These are phyloP conservation scores for Aureobasidium lini DNA, from an alignment of 2,329 filamentous ascomycete species.

Conservation along the genomic window DNA sequence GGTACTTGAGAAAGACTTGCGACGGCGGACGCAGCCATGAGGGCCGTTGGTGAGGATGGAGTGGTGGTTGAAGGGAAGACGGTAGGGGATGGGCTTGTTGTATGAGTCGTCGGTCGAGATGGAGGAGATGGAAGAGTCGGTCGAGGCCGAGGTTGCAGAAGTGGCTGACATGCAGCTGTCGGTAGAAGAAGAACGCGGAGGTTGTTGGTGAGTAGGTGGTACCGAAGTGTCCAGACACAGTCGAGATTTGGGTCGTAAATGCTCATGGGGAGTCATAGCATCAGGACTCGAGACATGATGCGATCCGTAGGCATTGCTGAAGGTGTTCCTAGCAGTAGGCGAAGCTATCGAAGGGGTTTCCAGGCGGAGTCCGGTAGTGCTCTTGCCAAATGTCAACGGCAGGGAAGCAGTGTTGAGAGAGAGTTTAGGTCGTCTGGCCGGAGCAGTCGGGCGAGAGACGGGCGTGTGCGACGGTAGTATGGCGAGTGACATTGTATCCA, in stretches of 20 bases:
- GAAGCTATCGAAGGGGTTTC: constrained; percentile 49
- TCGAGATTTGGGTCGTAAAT: not conserved
- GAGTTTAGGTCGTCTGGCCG: constrained; percentile 48
- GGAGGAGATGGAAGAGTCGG: constrained; percentile 31
- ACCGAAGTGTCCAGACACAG: constrained; percentile 7
- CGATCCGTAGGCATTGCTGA: constrained; percentile 47
- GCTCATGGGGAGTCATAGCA: constrained; percentile 3
- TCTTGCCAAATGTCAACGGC: constrained; percentile 44
- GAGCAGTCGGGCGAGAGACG: constrained; percentile 16
- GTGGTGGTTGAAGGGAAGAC: constrained; percentile 36
- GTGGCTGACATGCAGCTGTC: constrained; percentile 12
- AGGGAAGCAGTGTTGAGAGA: constrained; percentile 50
- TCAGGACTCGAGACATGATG: constrained; percentile 10
- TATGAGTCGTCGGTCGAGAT: constrained; percentile 27
- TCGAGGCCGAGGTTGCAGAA: constrained; percentile 28
- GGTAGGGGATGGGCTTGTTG: constrained; percentile 35
- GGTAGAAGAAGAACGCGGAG: constrained; percentile 7
- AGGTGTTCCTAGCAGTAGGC: constrained; percentile 55
- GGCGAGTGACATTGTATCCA: constrained; percentile 35
- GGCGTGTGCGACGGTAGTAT: constrained; percentile 24
- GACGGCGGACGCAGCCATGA: constrained; percentile 26
- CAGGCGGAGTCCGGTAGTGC: constrained; percentile 46
- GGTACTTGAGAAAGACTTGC: constrained; percentile 35
- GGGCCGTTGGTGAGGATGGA: constrained; percentile 43
- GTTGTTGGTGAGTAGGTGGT: constrained; percentile 1